These are phyloP conservation scores for Hapsidospora chrysogenum DNA, from an alignment of 495 filamentous ascomycete genomes.

Conservation along the genomic window DNA sequence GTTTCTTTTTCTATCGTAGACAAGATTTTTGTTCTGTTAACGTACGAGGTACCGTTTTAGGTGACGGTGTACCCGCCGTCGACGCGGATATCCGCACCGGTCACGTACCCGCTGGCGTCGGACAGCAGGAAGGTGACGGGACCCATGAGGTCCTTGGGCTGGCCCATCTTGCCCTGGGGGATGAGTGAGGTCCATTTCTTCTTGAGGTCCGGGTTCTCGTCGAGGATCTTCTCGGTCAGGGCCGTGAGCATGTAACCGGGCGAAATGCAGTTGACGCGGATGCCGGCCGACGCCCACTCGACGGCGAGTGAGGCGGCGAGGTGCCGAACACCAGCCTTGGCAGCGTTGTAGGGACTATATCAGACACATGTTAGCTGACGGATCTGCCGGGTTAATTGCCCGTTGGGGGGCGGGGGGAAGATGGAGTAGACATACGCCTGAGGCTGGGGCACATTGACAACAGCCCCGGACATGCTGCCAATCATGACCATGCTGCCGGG, in stretches of 20 bases:
- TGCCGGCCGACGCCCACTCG: slow-evolving; percentile 72
- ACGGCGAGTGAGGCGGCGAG: slow-evolving; percentile 66
- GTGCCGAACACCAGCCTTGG: slow-evolving; percentile 80
- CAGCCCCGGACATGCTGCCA: slow-evolving; percentile 80
- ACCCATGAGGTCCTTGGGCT: slow-evolving; percentile 84
- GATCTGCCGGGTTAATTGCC: neutral
- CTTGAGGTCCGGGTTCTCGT: slow-evolving; percentile 78
- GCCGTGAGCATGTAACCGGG: slow-evolving; percentile 93
- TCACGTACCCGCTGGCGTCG: slow-evolving; percentile 75
- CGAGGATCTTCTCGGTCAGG: slow-evolving; percentile 87
- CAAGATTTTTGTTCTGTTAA: neutral
- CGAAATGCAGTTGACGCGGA: slow-evolving; percentile 81
- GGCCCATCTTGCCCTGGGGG: slow-evolving; percentile 81
- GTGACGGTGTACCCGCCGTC: slow-evolving; percentile 87
- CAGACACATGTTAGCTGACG: slow-evolving; percentile 3
- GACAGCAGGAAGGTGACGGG: slow-evolving; percentile 79
- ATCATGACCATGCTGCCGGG: slow-evolving; percentile 86
- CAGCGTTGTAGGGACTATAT: slow-evolving; percentile 60
- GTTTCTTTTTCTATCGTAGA: no score
- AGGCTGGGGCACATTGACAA: slow-evolving; percentile 90
- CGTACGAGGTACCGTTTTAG: slow-evolving; percentile 29
- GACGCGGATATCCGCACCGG: slow-evolving; percentile 75
- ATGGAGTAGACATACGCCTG: slow-evolving; percentile 38
- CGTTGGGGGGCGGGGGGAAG: neutral
- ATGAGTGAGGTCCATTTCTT: slow-evolving; percentile 82